Evolutionary conservation across 176 grass and related monocot species (phyloP).

Genomic region (Triticum timopheevii): DNA sequence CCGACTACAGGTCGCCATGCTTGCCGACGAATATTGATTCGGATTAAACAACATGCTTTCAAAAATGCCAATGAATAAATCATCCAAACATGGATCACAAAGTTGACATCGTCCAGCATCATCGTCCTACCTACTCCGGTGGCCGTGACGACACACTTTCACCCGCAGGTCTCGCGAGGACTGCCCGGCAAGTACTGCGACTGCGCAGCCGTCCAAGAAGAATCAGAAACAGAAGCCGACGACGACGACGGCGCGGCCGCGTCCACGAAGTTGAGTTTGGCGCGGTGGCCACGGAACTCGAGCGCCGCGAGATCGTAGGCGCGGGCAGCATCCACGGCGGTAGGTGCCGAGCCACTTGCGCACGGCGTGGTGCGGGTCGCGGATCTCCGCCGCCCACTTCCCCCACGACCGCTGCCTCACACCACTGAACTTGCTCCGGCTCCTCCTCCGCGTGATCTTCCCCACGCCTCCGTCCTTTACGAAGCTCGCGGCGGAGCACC

Average conservation of each 20-base stretch:
- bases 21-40: too few species aligned
- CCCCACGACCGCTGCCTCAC: slow-evolving; percentile 79
- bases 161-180: not conserved
- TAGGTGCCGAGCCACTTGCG: slow-evolving; percentile 30
- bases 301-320: slow-evolving; percentile 78
- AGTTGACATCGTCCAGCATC: slow-evolving; percentile 39
- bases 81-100: not conserved
- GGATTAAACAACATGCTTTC: too few species aligned
- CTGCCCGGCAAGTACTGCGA: not conserved
- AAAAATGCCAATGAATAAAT: too few species aligned
- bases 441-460: slow-evolving; percentile 30
- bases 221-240: not conserved
- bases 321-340: not conserved
- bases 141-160: not conserved
- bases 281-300: slow-evolving; percentile 54
- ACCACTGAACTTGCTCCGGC: slow-evolving; percentile 54
- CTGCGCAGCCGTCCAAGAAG: not conserved
- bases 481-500: not conserved
- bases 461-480: not conserved
- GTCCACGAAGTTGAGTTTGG: slow-evolving; percentile 65
- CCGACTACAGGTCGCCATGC: too few species aligned
- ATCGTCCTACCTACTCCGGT: not conserved
- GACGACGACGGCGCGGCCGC: not conserved
- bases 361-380: slow-evolving; percentile 65
- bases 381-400: slow-evolving; percentile 91